Conservation (phyloP, 2,329 filamentous ascomycete genomes). For the Chaetomiaceae sp. region DNA sequence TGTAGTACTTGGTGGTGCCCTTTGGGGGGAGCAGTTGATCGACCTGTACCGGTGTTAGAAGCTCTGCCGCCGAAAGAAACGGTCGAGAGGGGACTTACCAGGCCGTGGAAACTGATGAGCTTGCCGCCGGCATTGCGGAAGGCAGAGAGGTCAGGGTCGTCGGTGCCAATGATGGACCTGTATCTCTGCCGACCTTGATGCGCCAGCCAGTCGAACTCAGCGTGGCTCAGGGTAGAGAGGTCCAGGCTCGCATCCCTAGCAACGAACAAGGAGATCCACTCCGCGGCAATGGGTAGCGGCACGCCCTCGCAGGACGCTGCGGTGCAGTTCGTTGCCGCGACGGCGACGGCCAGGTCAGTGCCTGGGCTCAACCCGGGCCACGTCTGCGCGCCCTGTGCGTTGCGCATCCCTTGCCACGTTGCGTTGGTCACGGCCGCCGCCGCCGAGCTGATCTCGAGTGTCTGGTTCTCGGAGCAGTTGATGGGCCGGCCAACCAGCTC, state of each 20-base stretch:
- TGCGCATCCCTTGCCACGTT: conserved; percentile 14
- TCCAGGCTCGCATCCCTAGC: conserved; percentile 2
- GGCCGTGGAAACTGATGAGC: conserved; percentile 47
- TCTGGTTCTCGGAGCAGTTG: conserved; percentile 26
- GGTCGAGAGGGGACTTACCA: conserved; percentile 28
- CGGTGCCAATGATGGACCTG: conserved; percentile 18
- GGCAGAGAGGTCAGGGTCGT: conserved; percentile 41
- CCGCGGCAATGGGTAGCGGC: background rate
- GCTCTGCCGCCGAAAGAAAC: no score
- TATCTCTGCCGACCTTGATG: conserved; percentile 3
- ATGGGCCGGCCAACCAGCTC: background rate
- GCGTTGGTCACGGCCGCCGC: conserved; percentile 16
- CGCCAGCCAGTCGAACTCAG: conserved; percentile 3
- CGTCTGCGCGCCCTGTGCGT: conserved; percentile 4
- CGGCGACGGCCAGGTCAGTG: background rate
- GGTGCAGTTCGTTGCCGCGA: conserved; percentile 8
- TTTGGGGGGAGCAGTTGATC: no score
- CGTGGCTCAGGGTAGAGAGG: conserved; percentile 2
- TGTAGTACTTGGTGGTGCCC: conserved; percentile 23
- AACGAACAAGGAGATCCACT: conserved; percentile 8
- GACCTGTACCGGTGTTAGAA: no score
- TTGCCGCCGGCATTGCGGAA: conserved; percentile 46
- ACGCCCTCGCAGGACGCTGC: background rate
- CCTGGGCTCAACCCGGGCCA: conserved; percentile 22
- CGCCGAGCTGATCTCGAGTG: background rate